These are phyloP conservation scores for Paspalum notatum DNA, from an alignment of 176 grass and related monocot genomes.

Conservation along the genomic window DNA sequence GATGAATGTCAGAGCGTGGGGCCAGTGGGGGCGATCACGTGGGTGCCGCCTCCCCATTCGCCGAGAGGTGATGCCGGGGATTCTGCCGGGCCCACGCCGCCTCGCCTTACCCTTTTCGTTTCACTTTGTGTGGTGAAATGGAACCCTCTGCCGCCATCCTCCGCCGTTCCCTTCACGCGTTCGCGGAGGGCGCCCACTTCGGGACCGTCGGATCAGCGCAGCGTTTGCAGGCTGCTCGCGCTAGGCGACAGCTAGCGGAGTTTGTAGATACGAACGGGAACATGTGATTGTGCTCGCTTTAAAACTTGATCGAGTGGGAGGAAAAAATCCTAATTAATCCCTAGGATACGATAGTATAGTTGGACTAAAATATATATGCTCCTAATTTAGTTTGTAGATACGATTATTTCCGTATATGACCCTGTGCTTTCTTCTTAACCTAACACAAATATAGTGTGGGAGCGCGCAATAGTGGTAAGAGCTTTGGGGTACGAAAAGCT, in stretches of 20 bases:
- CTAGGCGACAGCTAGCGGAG: not conserved
- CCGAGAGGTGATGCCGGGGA: conserved; percentile 31
- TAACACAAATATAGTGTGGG: not conserved
- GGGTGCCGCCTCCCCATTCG: conserved; percentile 54
- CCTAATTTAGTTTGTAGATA: too few relatives aligned
- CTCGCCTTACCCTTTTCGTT: conserved; percentile 31
- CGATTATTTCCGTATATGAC: too few relatives aligned
- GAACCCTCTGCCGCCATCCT: not conserved
- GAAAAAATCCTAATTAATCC: too few relatives aligned
- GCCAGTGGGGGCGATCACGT: conserved; percentile 48
- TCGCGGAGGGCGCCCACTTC: not conserved
- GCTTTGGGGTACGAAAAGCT: not conserved
- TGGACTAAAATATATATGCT: too few relatives aligned
- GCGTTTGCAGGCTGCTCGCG: not conserved
- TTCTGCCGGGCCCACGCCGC: conserved; percentile 42
- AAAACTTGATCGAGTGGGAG: too few relatives aligned
- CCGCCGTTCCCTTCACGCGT: conserved; percentile 10
- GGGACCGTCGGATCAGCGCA: not conserved
- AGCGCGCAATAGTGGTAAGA: not conserved
- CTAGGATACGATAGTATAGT: too few relatives aligned
- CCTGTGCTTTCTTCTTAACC: not conserved
- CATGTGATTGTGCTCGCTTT: too few relatives aligned
- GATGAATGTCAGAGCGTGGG: conserved; percentile 24
- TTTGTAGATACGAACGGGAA: too few relatives aligned
- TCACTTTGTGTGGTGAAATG: not conserved